Conservation (phyloP, 1,139 yeast genomes). For the Kodamaea fungicola region DNA sequence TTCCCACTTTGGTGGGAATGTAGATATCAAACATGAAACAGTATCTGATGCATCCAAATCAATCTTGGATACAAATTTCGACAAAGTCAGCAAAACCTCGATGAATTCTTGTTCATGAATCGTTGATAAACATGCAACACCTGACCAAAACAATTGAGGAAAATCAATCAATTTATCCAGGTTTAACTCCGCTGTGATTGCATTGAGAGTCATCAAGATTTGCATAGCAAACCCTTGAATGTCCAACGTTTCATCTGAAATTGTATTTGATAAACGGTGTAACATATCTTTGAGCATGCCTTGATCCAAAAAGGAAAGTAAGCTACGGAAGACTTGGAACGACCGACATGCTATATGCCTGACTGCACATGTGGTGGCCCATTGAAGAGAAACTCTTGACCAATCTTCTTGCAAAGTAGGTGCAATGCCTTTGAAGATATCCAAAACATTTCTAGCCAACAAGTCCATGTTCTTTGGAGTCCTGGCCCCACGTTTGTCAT, state of each 20-base stretch:
- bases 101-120: constrained; percentile 91
- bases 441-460: constrained; percentile 63
- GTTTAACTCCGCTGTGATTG: constrained; percentile 81
- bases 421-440: constrained; percentile 47
- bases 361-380: constrained; percentile 99
- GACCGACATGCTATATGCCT: constrained; percentile 96
- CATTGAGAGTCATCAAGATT: constrained; percentile 90
- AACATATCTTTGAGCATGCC: constrained; percentile 91
- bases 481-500: constrained; percentile 75
- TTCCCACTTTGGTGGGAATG: constrained; percentile 96
- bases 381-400: constrained; percentile 77
- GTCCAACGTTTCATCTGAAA: constrained; percentile 82
- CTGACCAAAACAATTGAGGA: constrained; percentile 95
- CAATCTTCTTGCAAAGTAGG: constrained; percentile 71
- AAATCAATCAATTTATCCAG: constrained; percentile 76
- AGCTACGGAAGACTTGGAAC: constrained; percentile 84
- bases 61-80: constrained; percentile 81
- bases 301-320: constrained; percentile 76
- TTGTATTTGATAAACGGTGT: constrained; percentile 87
- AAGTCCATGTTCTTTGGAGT: constrained; percentile 86
- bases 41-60: constrained; percentile 85
- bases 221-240: constrained; percentile 98
- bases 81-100: constrained; percentile 77
- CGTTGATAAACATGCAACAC: constrained; percentile 88
- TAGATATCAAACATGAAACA: constrained; percentile 73